Percentiles rank a stretch among this genome's conserved stretches.
These are phyloP conservation scores for Mucor racemosus DNA, from an alignment of 371 early-diverging fungal genomes.

Conservation along the genomic window DNA sequence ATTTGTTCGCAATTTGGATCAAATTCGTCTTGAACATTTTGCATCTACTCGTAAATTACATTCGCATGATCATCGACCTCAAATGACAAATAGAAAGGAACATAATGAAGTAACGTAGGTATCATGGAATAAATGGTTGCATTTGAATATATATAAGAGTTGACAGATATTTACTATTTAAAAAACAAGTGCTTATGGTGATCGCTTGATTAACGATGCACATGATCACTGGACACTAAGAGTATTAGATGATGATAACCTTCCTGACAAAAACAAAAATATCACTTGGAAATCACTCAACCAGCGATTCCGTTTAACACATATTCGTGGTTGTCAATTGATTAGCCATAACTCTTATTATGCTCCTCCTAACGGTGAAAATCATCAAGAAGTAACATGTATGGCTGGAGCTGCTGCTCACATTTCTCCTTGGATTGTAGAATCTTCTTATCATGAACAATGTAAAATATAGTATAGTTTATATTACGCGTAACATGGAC, in stretches of 20 bases:
- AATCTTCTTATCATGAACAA: conserved; percentile 40
- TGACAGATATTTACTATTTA: not conserved
- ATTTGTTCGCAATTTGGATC: conserved; percentile 63
- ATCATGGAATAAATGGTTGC: conserved; percentile 2
- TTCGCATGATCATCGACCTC: conserved; percentile 83
- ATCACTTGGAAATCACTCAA: conserved; percentile 23
- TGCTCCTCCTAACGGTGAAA: conserved; percentile 30
- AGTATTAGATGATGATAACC: conserved; percentile 24
- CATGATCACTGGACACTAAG: conserved; percentile 42
- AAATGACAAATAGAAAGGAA: conserved; percentile 31
- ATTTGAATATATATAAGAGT: no score
- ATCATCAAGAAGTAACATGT: conserved; percentile 93
- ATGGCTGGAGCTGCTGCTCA: conserved; percentile 61
- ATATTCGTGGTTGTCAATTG: conserved; percentile 51
- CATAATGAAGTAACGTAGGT: conserved; percentile 49
- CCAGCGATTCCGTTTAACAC: conserved; percentile 71
- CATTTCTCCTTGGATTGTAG: conserved; percentile 66
- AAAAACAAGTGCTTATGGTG: conserved; percentile 36
- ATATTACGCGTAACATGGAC: not conserved
- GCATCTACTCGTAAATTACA: conserved; percentile 74
- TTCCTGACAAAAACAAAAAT: conserved; percentile 26
- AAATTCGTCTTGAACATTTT: conserved; percentile 79
- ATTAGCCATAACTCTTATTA: conserved; percentile 32
- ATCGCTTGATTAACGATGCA: conserved; percentile 23
- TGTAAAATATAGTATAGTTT: conserved; percentile 20